These are phyloP conservation scores for Dacryopinax primogenitus DNA, from an alignment of 768 basidiomycete genomes.

Conservation along the genomic window DNA sequence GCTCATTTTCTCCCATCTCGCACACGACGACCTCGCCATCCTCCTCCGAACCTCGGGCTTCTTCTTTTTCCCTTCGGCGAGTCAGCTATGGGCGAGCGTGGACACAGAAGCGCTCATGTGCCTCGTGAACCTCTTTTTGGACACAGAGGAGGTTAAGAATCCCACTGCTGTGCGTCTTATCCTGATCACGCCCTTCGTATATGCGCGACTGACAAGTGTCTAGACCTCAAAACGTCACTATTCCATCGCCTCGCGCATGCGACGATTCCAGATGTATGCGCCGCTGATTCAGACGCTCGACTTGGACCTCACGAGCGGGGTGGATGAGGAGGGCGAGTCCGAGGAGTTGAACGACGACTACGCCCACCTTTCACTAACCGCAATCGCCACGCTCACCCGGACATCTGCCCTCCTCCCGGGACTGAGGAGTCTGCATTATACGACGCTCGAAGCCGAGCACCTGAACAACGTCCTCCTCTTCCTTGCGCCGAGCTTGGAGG, in stretches of 20 bases:
- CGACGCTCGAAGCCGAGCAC: constrained; percentile 4
- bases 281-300: neutral
- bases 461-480: neutral
- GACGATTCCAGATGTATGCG: neutral
- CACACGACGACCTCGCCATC: neutral
- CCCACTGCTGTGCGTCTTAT: neutral
- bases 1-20: constrained; percentile 7
- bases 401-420: neutral
- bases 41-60: constrained; percentile 5
- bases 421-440: neutral
- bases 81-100: constrained; percentile 6
- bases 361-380: neutral
- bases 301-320: constrained; percentile 5
- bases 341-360: constrained; percentile 8
- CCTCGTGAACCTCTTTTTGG: neutral
- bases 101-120: constrained; percentile 5
- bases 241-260: neutral
- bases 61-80: constrained; percentile 2
- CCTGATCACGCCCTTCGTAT: neutral
- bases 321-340: neutral
- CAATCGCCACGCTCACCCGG: neutral
- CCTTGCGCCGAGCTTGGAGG: neutral
- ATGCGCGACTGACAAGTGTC: neutral
- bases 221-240: neutral
- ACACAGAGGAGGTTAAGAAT: neutral